These are phyloP conservation scores for Melampsora medusae DNA, from an alignment of 1,284 basidiomycete genomes.

Conservation along the genomic window DNA sequence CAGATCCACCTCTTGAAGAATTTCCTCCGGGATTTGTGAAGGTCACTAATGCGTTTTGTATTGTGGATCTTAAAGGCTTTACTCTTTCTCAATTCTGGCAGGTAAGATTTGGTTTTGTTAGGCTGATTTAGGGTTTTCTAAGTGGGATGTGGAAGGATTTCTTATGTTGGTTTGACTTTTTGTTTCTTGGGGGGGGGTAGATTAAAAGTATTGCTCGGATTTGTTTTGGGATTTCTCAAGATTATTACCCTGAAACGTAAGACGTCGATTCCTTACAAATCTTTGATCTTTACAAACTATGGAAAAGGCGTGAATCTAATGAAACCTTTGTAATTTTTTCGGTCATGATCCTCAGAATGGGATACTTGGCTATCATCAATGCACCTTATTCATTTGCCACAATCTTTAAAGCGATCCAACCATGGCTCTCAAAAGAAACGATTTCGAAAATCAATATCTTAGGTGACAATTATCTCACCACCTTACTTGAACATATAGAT, in stretches of 20 bases:
- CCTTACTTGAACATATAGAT: slow-evolving; percentile 37
- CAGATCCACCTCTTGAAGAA: neutral
- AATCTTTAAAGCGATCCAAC: slow-evolving; percentile 40
- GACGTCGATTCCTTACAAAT: neutral
- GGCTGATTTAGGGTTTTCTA: too few relatives aligned
- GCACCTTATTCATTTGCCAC: slow-evolving; percentile 35
- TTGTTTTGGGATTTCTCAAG: slow-evolving; percentile 45
- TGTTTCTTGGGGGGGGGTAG: slow-evolving; percentile 17
- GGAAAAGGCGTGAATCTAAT: too few relatives aligned
- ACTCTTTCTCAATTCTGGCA: slow-evolving; percentile 45
- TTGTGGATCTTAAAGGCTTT: slow-evolving; percentile 46
- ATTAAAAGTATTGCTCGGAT: slow-evolving; percentile 44
- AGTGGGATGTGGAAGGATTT: too few relatives aligned
- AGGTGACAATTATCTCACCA: slow-evolving; percentile 33
- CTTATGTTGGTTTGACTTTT: neutral
- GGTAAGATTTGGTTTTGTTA: too few relatives aligned
- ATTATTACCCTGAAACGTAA: slow-evolving; percentile 45
- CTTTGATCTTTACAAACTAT: too few relatives aligned
- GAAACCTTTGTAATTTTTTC: too few relatives aligned
- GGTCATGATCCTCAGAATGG: slow-evolving; percentile 18
- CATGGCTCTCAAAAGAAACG: slow-evolving; percentile 44
- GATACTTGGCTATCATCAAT: slow-evolving; percentile 42
- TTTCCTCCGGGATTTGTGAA: neutral
- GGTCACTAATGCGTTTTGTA: slow-evolving; percentile 44
- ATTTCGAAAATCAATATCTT: slow-evolving; percentile 43